These are phyloP conservation scores for Trypanosoma vivax DNA, from an alignment of 208 protist genomes.

Conservation along the genomic window DNA sequence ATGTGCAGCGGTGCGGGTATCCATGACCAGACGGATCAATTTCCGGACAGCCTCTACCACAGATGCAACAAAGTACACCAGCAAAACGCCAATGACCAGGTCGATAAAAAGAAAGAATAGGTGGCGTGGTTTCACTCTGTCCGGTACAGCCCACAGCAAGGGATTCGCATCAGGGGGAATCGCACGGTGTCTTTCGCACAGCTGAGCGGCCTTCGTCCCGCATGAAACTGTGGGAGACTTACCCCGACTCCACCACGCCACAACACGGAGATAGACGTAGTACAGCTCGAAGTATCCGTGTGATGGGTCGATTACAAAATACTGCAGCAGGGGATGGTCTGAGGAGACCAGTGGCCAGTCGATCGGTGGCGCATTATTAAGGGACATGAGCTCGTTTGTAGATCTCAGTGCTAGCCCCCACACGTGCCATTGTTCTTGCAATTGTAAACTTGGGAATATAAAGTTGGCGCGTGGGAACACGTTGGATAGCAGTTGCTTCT, in stretches of 20 bases:
- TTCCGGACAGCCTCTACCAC: constrained; percentile 22
- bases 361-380: constrained; percentile 33
- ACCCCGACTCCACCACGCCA: constrained; percentile 16
- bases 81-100: constrained; percentile 5
- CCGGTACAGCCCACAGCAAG: constrained; percentile 56
- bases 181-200: constrained; percentile 25
- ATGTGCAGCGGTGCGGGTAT: too few species aligned
- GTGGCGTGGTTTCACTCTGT: constrained; percentile 24
- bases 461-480: constrained; percentile 42
- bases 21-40: constrained; percentile 26
- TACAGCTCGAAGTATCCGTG: constrained; percentile 66
- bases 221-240: too few species aligned
- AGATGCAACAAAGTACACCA: constrained; percentile 34
- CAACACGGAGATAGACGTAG: constrained; percentile 29
- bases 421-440: constrained; percentile 36
- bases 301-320: constrained; percentile 40
- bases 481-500: constrained; percentile 35
- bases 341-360: constrained; percentile 66
- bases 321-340: constrained; percentile 46
- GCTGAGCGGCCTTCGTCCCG: constrained; percentile 3
- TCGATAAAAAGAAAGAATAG: constrained; percentile 26
- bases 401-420: constrained; percentile 67
- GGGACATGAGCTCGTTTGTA: constrained; percentile 44
- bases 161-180: constrained; percentile 31
- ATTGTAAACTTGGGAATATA: constrained; percentile 38